Base-by-base conservation (phyloP, 176 grass and related monocot genomes). In the Tuctoria greenei region DNA sequence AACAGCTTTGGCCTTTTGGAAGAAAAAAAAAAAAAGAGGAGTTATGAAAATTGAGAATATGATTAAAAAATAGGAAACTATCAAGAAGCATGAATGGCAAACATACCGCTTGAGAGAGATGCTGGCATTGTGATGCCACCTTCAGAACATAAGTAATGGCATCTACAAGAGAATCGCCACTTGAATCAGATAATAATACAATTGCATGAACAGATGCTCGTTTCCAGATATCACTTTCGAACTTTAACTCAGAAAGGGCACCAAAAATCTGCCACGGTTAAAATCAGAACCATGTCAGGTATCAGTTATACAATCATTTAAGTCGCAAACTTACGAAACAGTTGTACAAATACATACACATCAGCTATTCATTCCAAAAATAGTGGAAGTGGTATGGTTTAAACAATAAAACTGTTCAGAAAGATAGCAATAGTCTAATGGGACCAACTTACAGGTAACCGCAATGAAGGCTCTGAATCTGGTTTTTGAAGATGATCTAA, bases 61-160 rank as follows among this genome's bases (percentile, higher is more conserved):
- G 7, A 44, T 68, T 34, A 31, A 59, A 66, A 73, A 34, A 86
- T 23, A 89, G 17, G 24, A 70, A 66, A 24, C 50, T 58, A 26
- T 68, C 35, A 75, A 50, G 41, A 82, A 71, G 24, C 61, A 58
- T 75, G 34, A 26, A 67, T 70, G 39, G 73, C 54, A 83, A 89
- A 81, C 87, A 74, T 94, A 98, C 95, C 66, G 89, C 91, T 80
- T 79, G 79, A 72, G 79, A 39, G 83, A 98, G 87, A 79, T 88
- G 87, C 49, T 93, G 84, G 73, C 91, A 98, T 38, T 83, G 82
- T 58, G 91, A 92, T 75, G 91, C 86, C 14, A 72, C 85, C 74
- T 88, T 94, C 41, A 98, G 83, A 83, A 93, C 74, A 86, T 81
- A 89, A 65, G 82, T 79, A 59, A 92, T 90, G 80, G 91, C 81